These are phyloP conservation scores for Talaromyces piceae DNA, from an alignment of 2,329 filamentous ascomycete genomes.

Conservation along the genomic window DNA sequence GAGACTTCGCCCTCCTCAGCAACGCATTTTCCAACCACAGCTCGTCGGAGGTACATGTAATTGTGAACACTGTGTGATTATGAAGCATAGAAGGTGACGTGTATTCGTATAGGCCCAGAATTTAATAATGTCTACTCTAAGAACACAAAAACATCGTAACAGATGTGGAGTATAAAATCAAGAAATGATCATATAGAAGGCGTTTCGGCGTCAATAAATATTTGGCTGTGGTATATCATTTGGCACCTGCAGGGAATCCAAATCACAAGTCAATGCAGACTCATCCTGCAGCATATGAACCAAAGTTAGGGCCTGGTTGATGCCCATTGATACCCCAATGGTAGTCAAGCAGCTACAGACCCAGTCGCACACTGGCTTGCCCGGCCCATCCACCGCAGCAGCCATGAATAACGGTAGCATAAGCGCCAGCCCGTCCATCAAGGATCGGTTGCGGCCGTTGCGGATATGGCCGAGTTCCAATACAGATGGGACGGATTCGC, in stretches of 20 bases:
- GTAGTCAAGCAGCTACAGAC: slow-evolving; percentile 23
- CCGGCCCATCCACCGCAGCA: slow-evolving; percentile 23
- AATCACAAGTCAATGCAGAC: background rate
- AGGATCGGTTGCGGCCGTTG: slow-evolving; percentile 15
- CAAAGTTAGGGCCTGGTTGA: slow-evolving; percentile 32
- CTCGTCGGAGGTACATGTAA: too few relatives aligned
- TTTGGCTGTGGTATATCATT: background rate
- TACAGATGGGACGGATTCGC: slow-evolving; percentile 29
- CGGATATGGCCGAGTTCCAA: slow-evolving; percentile 20
- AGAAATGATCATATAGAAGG: background rate
- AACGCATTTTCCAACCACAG: too few relatives aligned
- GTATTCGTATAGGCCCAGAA: too few relatives aligned
- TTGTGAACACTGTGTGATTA: too few relatives aligned
- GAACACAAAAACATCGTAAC: background rate
- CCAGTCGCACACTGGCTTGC: slow-evolving; percentile 25
- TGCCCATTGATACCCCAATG: slow-evolving; percentile 29
- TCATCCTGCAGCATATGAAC: slow-evolving; percentile 22
- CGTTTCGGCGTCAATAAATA: background rate
- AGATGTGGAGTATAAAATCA: background rate
- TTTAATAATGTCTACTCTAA: background rate
- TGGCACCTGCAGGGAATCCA: background rate
- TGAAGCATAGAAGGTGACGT: too few relatives aligned
- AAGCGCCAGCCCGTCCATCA: slow-evolving; percentile 26
- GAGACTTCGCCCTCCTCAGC: too few relatives aligned
- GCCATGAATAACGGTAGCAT: slow-evolving; percentile 34